Evolutionary conservation across 129 eudicot genomes (phyloP), one percentile per base, ranked within the genome.

Genomic region (Helichrysum umbraculigerum): DNA sequence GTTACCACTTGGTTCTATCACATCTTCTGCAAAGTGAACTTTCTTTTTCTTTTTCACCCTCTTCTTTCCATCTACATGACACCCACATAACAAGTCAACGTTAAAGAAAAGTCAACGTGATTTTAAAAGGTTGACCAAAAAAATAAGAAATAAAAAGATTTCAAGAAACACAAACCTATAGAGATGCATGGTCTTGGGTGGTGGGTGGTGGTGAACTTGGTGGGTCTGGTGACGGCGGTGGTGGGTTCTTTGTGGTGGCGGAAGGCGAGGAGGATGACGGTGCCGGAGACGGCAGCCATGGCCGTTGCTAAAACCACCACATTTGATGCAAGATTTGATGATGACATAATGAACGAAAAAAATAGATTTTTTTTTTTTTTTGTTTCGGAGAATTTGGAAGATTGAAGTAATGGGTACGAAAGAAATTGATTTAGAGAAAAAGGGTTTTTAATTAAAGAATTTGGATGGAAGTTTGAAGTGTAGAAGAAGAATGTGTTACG

Each of bases 1-100:
- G 72, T 86, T 90, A 5, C 98, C 93, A 16, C 30, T 70, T 50
- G 98, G 93, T 67, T 89, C 98, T 83, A 87, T 90, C 85, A 92
- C 98, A 72, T 92, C 93, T 68, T 85, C 86, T 37, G 98, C 96
- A 84, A 92, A 92, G 66, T 68, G 92, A 76, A 92, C 98, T 77
- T 69, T 89, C 81, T 92, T 92, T 86, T 92, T 89, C 91, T 72
- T 73, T 75, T 78, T 86, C 69, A 78, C 82, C 66, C 80, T 85
- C 77, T 56, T 87, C 79, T 76, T 82, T 51, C 83, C 91, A 58
- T 83, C 88, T 83, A 69, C 37, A 81, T 30, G 37, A 70, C 41
- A 22, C 6, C 7, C 63, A 72, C 54, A 29, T 1, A 56, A 74
- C 37, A 78, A 32, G 57, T 30, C 52, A 62, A 62, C 34, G 33